Evolutionary conservation across 1,139 yeast species (phyloP).

Genomic region (Blastobotrys serpentis): DNA sequence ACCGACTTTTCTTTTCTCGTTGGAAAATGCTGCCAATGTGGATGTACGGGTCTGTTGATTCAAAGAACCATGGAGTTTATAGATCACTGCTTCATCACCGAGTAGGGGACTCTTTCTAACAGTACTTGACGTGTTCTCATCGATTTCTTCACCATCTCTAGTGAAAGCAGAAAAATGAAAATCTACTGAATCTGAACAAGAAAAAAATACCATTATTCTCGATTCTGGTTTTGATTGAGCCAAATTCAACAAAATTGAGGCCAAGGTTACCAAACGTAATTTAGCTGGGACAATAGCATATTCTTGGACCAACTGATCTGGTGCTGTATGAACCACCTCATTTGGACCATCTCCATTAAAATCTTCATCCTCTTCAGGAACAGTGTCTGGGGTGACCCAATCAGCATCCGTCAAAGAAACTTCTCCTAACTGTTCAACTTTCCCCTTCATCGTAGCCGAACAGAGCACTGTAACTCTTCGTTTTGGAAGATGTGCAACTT

Average conservation of each 20-base stretch:
- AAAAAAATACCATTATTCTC: constrained; percentile 79
- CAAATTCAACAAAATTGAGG: constrained; percentile 58
- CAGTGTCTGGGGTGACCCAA: constrained; percentile 48
- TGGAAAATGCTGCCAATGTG: constrained; percentile 67
- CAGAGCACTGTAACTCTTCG: constrained; percentile 78
- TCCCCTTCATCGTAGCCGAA: constrained; percentile 89
- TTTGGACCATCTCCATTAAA: constrained; percentile 47
- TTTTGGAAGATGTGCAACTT: constrained; percentile 60
- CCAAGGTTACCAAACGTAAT: constrained; percentile 75
- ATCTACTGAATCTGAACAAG: constrained; percentile 94
- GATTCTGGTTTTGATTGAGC: constrained; percentile 40
- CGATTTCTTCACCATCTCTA: constrained; percentile 34
- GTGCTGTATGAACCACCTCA: constrained; percentile 55
- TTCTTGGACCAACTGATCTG: constrained; percentile 84
- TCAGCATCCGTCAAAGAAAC: constrained; percentile 67
- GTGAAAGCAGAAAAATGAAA: constrained; percentile 81
- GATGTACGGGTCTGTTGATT: constrained; percentile 78
- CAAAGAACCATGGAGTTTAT: constrained; percentile 86
- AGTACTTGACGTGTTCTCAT: constrained; percentile 26
- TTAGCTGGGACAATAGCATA: constrained; percentile 87
- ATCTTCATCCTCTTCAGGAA: constrained; percentile 20
- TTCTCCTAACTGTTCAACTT: constrained; percentile 77
- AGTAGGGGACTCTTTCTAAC: constrained; percentile 56
- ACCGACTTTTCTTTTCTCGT: constrained; percentile 29
- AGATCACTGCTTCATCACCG: constrained; percentile 52